Conservation (phyloP, 768 basidiomycete species). For the Suillus cothurnatus region DNA sequence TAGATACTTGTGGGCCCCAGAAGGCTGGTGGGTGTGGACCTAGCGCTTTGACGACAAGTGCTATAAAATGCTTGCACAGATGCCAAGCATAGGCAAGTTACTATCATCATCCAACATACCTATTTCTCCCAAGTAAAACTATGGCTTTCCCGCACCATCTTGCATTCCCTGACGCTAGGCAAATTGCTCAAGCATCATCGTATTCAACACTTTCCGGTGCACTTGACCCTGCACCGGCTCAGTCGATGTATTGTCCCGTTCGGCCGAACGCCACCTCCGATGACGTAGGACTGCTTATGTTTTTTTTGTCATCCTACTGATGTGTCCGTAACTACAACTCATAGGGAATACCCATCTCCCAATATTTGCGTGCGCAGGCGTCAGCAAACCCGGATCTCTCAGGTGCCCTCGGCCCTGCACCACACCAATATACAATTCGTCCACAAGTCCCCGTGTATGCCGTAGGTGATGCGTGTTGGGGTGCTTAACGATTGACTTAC, state of each 20-base stretch:
- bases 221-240: not conserved
- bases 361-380: constrained; percentile 13
- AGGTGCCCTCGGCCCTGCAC: constrained; percentile 3
- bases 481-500: not conserved
- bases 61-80: not conserved
- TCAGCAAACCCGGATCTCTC: not conserved
- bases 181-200: not conserved
- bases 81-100: not conserved
- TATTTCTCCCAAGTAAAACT: not conserved
- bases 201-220: constrained; percentile 1
- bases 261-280: not conserved
- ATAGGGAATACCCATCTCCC: constrained; percentile 1
- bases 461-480: not conserved
- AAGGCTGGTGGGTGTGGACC: not conserved
- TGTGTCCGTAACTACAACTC: not conserved
- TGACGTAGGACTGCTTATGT: not conserved
- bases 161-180: constrained; percentile 20
- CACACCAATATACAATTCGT: not conserved
- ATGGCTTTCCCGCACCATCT: constrained; percentile 28
- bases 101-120: not conserved
- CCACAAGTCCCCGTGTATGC: not conserved
- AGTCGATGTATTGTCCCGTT: not conserved
- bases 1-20: not conserved
- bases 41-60: not conserved
- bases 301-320: not conserved